phyloP scores from a whole-genome alignment of 2,329 filamentous ascomycete species.

The Zymoseptoria passerinii region DNA sequence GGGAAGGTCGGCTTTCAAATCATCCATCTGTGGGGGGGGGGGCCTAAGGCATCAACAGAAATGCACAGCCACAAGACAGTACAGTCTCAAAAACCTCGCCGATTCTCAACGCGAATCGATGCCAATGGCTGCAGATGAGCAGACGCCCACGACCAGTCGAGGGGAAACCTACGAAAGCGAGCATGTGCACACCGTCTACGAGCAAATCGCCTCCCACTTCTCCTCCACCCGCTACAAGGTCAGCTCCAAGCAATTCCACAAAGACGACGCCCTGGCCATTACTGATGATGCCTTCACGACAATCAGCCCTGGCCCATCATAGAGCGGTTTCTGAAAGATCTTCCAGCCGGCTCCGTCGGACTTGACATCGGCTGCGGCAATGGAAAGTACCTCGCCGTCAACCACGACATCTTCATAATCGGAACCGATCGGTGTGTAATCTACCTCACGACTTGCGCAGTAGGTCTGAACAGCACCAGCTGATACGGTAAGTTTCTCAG shows the following conservation, averaged over 20 bases:
- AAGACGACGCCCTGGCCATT: neutral
- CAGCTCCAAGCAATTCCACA: slow-evolving; percentile 6
- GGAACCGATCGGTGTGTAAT: slow-evolving; percentile 68
- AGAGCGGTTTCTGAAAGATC: slow-evolving; percentile 61
- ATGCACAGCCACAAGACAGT: too few species aligned
- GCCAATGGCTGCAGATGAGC: neutral
- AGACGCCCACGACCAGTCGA: neutral
- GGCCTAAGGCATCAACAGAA: too few species aligned
- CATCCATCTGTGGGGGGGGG: too few species aligned
- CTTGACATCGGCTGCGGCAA: slow-evolving; percentile 94
- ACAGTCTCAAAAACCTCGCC: too few species aligned
- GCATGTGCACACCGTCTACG: slow-evolving; percentile 89
- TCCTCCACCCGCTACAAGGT: slow-evolving; percentile 68
- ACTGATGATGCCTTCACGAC: slow-evolving; percentile 42
- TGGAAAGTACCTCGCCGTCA: slow-evolving; percentile 85
- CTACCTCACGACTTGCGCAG: neutral
- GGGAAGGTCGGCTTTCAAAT: neutral
- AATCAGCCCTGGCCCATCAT: slow-evolving; percentile 82
- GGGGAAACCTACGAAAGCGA: slow-evolving; percentile 65
- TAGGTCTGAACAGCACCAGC: neutral
- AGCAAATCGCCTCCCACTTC: slow-evolving; percentile 76
- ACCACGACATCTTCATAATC: slow-evolving; percentile 67
- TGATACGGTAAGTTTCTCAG: slow-evolving; percentile 31
- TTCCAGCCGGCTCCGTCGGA: slow-evolving; percentile 64
- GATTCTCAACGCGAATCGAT: neutral